Evolutionary conservation across 345 rosid genomes (phyloP).

Genomic region (Populus deltoides): DNA sequence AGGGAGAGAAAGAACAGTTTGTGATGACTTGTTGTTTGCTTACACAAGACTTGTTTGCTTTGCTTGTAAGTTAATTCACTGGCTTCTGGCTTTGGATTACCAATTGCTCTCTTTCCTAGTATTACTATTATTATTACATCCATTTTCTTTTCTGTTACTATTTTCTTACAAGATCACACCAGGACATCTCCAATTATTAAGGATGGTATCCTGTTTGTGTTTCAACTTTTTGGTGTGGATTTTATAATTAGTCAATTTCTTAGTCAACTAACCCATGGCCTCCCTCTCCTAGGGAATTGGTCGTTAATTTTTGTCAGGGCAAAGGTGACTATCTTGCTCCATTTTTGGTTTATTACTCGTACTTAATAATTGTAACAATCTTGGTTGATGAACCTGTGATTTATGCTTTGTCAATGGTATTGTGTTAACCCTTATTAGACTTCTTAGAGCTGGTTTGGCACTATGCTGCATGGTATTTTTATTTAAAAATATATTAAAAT

Average conservation of each 20-base stretch:
- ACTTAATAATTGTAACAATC: background rate
- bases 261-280: background rate
- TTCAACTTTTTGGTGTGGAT: background rate
- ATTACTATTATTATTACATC: background rate
- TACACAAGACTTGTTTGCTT: background rate
- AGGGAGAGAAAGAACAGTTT: background rate
- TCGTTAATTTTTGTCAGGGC: background rate
- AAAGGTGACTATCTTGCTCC: background rate
- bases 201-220: background rate
- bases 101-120: background rate
- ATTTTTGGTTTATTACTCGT: background rate
- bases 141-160: background rate
- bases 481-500: too few species aligned
- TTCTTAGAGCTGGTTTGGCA: too few species aligned
- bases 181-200: background rate
- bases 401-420: background rate
- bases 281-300: background rate
- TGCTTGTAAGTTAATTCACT: conserved; percentile 8
- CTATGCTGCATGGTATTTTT: too few species aligned
- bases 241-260: background rate
- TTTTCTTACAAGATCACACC: background rate
- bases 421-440: background rate
- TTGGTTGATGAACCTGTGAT: background rate
- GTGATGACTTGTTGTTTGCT: background rate
- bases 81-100: background rate